Base-by-base conservation (phyloP, 495 filamentous ascomycete genomes). In the Entonaema liquescens region DNA sequence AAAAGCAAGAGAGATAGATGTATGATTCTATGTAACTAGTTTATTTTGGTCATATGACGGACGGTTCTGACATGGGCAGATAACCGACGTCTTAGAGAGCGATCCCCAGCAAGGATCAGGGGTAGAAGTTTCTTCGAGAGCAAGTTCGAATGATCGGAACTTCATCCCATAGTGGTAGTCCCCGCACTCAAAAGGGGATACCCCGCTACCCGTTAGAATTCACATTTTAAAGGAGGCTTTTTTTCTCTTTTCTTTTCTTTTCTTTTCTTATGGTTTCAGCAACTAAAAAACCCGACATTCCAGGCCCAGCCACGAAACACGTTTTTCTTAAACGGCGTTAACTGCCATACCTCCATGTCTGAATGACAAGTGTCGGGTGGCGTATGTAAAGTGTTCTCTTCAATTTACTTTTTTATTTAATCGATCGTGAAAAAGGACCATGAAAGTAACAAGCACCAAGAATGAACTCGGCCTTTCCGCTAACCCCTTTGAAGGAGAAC, bases 51-150 rank as follows among this genome's bases (percentile, higher is more conserved):
- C 68, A 61, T 67, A 64, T 67, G 59, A 68, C 53, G 36, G 33
- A 15, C 59, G 47, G 21, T 59, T 47, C 11, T 68, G 65, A 68
- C 65, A 73, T 65, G 65, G 70, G 65, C 23, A 68, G 70, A 73
- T 73, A 73, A 62, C 65, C 70, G 65, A 68, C 28, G 63, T 73
- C 70, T 69, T 73, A 59, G 49, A 67, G 33, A 52, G 25, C 70
- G 70, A 73, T 73, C 70, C 65, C 47, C 53, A 55, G 65, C 65
- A 73, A 65, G 65, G 70, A 68, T 68, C 70, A 73, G 70, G 70
- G 70, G 70, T 68, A 58, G 42, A 49, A 54, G 65, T 21, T 21
- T 47, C 52, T 63, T 67, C 53, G 52, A 17, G 55, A 64, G 59
- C 54, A 56, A 29, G 26, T 56, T 56, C 3, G 13, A 42, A 62